A percentile compares a stretch with the other conserved stretches of the same genome.
Conservation (phyloP, 257 asterid genomes). For the Nicotiana benthamiana region DNA sequence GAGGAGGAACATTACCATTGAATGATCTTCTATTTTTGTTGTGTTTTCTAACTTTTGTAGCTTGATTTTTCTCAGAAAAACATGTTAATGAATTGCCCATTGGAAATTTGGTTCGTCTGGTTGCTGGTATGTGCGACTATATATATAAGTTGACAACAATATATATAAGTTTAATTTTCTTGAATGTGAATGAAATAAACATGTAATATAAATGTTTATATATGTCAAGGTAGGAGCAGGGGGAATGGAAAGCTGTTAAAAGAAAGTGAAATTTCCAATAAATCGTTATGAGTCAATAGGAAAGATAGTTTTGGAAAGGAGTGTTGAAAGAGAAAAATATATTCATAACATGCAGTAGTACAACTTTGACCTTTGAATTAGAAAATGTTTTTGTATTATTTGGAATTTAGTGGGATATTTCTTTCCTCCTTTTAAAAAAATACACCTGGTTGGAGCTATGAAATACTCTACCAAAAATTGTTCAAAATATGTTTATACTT, state of each 20-base stretch:
- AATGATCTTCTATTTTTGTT: not conserved
- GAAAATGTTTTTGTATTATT: not conserved
- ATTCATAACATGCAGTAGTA: not conserved
- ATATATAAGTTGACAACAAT: too few relatives aligned
- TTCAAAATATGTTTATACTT: not conserved
- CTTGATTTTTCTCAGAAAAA: conserved; percentile 26
- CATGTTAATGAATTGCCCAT: conserved; percentile 57
- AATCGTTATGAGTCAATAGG: not conserved
- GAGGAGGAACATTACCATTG: conserved; percentile 15
- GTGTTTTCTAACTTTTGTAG: not conserved
- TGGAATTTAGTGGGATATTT: not conserved
- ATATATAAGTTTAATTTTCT: too few relatives aligned
- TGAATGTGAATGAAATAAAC: too few relatives aligned
- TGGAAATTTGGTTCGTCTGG: too few relatives aligned
- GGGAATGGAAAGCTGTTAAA: not conserved
- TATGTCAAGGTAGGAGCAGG: too few relatives aligned
- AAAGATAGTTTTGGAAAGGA: not conserved
- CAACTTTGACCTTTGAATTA: not conserved
- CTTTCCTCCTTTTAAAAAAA: not conserved
- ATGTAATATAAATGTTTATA: too few relatives aligned
- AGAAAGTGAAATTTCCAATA: not conserved
- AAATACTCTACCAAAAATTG: not conserved
- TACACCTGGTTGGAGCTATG: not conserved
- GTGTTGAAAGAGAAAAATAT: not conserved
- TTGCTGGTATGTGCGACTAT: too few relatives aligned